phyloP scores from a whole-genome alignment of 2,329 filamentous ascomycete genomes.

The Talaromyces funiculosus region DNA sequence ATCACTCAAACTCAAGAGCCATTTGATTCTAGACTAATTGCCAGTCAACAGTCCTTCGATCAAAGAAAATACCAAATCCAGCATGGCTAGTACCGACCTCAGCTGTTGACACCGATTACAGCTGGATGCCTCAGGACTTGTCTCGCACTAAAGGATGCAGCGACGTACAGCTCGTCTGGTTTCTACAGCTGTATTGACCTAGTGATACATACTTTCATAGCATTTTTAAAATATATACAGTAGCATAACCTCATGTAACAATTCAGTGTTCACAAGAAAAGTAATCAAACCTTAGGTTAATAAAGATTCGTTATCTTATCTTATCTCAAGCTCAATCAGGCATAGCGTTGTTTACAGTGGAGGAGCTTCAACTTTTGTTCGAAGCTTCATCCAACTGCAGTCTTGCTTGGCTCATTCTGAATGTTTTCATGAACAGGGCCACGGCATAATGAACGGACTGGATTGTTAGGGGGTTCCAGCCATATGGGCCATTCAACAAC shows the following conservation, averaged over 20 bases:
- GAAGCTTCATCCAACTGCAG: not conserved
- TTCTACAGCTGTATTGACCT: not conserved
- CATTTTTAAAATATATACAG: too few species aligned
- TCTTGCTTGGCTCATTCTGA: not conserved
- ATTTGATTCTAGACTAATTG: too few species aligned
- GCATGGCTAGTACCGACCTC: not conserved
- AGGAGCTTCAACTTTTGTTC: not conserved
- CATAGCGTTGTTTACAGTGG: not conserved
- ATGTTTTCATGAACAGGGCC: not conserved
- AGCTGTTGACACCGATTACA: not conserved
- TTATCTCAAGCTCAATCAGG: not conserved
- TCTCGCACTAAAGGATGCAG: not conserved
- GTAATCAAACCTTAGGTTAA: not conserved
- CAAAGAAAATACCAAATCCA: not conserved
- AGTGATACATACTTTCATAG: not conserved
- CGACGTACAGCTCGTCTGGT: not conserved
- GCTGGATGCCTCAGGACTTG: not conserved
- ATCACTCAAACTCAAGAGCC: too few species aligned
- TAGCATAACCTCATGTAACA: too few species aligned
- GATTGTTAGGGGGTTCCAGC: not conserved
- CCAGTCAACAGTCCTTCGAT: not conserved
- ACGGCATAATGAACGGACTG: not conserved
- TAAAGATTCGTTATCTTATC: constrained; percentile 1
- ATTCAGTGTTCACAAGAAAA: too few species aligned
- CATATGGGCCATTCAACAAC: not conserved